Conservation (phyloP, 1,284 basidiomycete genomes). For the Neonothopanus nambi region DNA sequence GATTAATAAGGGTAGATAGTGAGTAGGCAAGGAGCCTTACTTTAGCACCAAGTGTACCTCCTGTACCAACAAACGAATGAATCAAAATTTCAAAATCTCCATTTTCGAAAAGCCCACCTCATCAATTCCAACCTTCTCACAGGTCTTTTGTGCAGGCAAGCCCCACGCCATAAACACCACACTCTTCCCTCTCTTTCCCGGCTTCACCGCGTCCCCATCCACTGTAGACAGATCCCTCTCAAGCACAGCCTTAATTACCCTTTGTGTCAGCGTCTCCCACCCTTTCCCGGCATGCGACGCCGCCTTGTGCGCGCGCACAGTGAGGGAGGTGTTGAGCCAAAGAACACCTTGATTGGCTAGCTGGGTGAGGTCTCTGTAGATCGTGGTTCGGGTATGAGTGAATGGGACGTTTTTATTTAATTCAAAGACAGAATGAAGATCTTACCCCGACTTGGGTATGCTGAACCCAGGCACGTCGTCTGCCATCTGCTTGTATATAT, state of each 20-base stretch:
- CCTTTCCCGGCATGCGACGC: slow-evolving; percentile 69
- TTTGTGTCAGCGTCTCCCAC: slow-evolving; percentile 83
- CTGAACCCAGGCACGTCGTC: slow-evolving; percentile 74
- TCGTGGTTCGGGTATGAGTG: background rate
- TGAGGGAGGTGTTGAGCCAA: slow-evolving; percentile 88
- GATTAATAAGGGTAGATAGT: too few relatives aligned
- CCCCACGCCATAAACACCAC: slow-evolving; percentile 93
- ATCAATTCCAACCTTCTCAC: slow-evolving; percentile 65
- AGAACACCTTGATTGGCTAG: slow-evolving; percentile 87
- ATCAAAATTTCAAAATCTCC: background rate
- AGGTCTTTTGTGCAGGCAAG: slow-evolving; percentile 81
- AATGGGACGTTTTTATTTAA: slow-evolving; percentile 1
- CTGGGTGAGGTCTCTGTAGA: slow-evolving; percentile 69
- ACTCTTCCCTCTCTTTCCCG: slow-evolving; percentile 46
- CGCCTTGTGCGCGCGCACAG: slow-evolving; percentile 77
- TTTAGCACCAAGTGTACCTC: too few relatives aligned
- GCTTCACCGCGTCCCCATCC: too few relatives aligned
- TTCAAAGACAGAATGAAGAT: slow-evolving; percentile 1
- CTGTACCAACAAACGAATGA: too few relatives aligned
- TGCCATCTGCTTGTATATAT: slow-evolving; percentile 88
- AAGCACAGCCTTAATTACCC: slow-evolving; percentile 51
- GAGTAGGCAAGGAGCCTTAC: too few relatives aligned
- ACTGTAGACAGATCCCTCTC: too few relatives aligned
- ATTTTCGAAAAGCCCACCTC: slow-evolving; percentile 40
- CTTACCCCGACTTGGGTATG: slow-evolving; percentile 76